phyloP scores from a whole-genome alignment of 2,329 filamentous ascomycete genomes.

The Talaromyces islandicus region DNA sequence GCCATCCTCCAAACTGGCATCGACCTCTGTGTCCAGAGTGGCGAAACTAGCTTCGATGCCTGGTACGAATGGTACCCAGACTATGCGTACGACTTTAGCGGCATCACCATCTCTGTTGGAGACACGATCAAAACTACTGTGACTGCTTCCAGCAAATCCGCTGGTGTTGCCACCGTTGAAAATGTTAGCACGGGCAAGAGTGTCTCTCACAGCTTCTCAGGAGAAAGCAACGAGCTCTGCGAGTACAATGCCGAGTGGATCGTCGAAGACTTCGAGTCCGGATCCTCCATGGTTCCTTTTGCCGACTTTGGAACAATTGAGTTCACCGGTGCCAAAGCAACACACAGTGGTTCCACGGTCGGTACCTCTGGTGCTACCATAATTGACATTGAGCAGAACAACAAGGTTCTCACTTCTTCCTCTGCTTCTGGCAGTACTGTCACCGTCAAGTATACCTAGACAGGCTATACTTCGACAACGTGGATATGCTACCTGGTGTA shows the following conservation, averaged over 20 bases:
- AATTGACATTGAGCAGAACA: slow-evolving; percentile 43
- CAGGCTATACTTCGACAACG: neutral
- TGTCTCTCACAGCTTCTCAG: slow-evolving; percentile 47
- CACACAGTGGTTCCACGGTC: slow-evolving; percentile 13
- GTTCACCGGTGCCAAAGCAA: slow-evolving; percentile 29
- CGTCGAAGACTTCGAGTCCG: slow-evolving; percentile 49
- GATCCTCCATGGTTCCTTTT: slow-evolving; percentile 36
- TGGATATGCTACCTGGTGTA: neutral
- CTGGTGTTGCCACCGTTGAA: slow-evolving; percentile 43
- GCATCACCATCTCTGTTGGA: slow-evolving; percentile 8
- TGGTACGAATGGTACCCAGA: slow-evolving; percentile 59
- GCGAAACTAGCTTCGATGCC: slow-evolving; percentile 42
- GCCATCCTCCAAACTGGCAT: slow-evolving; percentile 55
- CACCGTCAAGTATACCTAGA: slow-evolving; percentile 5
- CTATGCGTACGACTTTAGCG: slow-evolving; percentile 9
- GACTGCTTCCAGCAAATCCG: slow-evolving; percentile 5
- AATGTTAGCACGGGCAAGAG: slow-evolving; percentile 49
- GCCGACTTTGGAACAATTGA: slow-evolving; percentile 44
- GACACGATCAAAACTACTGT: slow-evolving; percentile 5
- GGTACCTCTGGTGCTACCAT: slow-evolving; percentile 18
- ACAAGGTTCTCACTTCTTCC: slow-evolving; percentile 8
- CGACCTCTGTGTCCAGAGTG: slow-evolving; percentile 45
- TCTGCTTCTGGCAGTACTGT: slow-evolving; percentile 8
- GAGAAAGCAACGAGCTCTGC: slow-evolving; percentile 34
- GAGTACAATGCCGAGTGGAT: slow-evolving; percentile 59